Evolutionary conservation across 257 asterid species (phyloP).

Genomic region (Buddleja alternifolia): DNA sequence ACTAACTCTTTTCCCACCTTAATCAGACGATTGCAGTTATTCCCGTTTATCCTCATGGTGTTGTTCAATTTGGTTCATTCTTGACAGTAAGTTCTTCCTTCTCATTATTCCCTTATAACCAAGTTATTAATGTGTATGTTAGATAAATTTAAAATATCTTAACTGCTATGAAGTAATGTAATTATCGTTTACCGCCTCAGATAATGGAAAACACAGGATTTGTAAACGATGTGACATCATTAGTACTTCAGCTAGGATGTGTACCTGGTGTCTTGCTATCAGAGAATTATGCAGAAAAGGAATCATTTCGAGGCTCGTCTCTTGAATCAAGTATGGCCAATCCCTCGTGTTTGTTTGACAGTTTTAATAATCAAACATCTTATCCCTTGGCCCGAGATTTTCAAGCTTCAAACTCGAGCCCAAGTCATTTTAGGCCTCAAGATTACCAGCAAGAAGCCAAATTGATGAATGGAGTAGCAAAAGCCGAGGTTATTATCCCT

Average conservation of each 20-base stretch:
- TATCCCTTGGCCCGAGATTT: conserved; percentile 37
- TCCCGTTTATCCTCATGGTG: conserved; percentile 94
- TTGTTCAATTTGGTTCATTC: conserved; percentile 87
- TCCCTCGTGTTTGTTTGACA: conserved; percentile 34
- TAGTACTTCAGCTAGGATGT: conserved; percentile 69
- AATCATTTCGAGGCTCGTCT: conserved; percentile 36
- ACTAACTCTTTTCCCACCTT: background rate
- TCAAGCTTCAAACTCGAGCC: conserved; percentile 33
- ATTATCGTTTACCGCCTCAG: conserved; percentile 44
- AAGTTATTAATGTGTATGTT: background rate
- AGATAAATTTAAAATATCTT: background rate
- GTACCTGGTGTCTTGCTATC: conserved; percentile 60
- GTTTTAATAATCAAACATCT: conserved; percentile 38
- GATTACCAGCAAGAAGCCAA: conserved; percentile 25
- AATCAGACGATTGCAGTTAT: conserved; percentile 80
- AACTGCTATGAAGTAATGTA: background rate
- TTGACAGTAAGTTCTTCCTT: conserved; percentile 41
- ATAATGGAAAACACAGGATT: conserved; percentile 70
- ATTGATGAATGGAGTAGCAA: conserved; percentile 45
- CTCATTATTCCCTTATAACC: background rate
- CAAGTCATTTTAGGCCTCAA: conserved; percentile 10
- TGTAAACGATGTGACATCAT: conserved; percentile 58
- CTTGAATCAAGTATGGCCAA: conserved; percentile 32
- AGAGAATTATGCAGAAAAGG: conserved; percentile 48
- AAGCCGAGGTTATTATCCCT: conserved; percentile 66